These are phyloP conservation scores for Euphorbia corollata DNA, from an alignment of 441 rosid genomes.

Conservation along the genomic window DNA sequence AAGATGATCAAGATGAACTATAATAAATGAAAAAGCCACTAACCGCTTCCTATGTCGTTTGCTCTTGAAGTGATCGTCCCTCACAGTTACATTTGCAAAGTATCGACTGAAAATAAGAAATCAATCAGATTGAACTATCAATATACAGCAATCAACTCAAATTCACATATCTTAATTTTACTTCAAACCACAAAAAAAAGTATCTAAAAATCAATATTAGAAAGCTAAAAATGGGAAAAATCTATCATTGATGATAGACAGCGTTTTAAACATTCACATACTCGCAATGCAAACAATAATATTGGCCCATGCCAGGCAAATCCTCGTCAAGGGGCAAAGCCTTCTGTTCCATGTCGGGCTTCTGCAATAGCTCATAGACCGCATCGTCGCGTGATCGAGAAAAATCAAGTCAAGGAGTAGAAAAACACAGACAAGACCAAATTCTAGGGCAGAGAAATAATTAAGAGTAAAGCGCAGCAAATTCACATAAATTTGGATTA, in stretches of 20 bases:
- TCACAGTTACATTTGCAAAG: conserved; percentile 49
- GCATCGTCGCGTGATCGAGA: conserved; percentile 58
- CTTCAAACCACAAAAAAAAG: background rate
- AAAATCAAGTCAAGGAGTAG: conserved; percentile 32
- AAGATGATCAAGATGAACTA: background rate
- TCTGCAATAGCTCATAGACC: conserved; percentile 66
- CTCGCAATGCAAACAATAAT: conserved; percentile 94
- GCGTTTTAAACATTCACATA: conserved; percentile 23
- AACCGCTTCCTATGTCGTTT: conserved; percentile 89
- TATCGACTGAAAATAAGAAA: conserved; percentile 51
- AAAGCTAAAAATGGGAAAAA: background rate
- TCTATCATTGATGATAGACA: background rate
- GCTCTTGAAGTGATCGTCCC: conserved; percentile 84
- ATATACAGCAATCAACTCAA: background rate
- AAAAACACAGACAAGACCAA: background rate
- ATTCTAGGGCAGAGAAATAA: background rate
- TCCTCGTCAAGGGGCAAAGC: conserved; percentile 65
- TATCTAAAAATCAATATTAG: background rate
- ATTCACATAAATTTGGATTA: background rate
- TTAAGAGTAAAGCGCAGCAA: background rate
- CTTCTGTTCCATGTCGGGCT: conserved; percentile 46
- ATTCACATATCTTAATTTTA: background rate
- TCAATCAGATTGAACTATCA: background rate
- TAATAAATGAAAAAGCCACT: conserved; percentile 5
- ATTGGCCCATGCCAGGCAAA: conserved; percentile 96